Conservation (phyloP, 2,329 filamentous ascomycete genomes). For the Epicoccum nigrum region DNA sequence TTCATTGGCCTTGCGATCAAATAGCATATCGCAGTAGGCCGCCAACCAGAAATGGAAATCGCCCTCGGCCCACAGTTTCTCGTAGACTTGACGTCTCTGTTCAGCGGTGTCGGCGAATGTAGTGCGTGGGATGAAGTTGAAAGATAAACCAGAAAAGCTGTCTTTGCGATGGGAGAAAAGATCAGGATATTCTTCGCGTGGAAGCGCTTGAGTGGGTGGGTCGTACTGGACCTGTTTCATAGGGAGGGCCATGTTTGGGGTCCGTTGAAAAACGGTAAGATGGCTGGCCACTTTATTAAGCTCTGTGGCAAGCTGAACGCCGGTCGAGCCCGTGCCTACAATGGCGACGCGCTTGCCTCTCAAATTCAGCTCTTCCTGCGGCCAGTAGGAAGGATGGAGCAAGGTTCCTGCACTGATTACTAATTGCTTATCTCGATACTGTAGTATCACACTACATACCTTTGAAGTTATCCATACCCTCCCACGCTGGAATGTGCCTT, state of each 20-base stretch:
- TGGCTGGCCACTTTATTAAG: background rate
- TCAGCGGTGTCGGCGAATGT: background rate
- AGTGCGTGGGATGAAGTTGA: background rate
- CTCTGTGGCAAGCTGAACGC: background rate
- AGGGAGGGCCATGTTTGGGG: background rate
- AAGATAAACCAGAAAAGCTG: background rate
- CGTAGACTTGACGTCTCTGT: background rate
- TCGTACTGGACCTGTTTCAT: background rate
- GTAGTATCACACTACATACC: constrained; percentile 10
- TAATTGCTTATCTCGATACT: too few species aligned
- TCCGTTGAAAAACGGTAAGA: constrained; percentile 1
- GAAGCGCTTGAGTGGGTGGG: background rate
- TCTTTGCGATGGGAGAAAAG: background rate
- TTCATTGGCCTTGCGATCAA: background rate
- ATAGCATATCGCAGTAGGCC: background rate
- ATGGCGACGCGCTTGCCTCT: constrained; percentile 21
- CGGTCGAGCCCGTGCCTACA: background rate
- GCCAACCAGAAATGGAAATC: constrained; percentile 3
- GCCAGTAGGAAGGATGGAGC: constrained; percentile 65
- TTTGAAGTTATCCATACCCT: constrained; percentile 42
- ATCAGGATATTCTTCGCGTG: background rate
- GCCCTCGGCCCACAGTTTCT: background rate
- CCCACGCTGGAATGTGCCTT: constrained; percentile 50
- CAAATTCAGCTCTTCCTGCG: constrained; percentile 51
- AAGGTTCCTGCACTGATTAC: constrained; percentile 37